phyloP scores from a whole-genome alignment of 805 yeast species.

The Kazachstania kunashirensis region DNA sequence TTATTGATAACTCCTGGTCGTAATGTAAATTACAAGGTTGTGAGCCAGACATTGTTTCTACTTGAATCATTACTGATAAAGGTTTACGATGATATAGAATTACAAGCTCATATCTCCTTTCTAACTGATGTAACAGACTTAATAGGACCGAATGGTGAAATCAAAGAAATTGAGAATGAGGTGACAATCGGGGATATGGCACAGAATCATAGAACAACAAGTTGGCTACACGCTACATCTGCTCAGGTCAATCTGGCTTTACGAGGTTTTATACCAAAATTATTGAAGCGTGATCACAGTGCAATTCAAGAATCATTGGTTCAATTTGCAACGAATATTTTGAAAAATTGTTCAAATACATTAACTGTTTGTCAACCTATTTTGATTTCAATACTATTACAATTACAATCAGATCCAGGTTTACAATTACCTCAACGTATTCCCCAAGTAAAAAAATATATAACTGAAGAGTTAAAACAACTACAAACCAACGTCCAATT shows the following conservation, averaged over 20 bases:
- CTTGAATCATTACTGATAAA: constrained; percentile 25
- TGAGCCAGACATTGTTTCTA: constrained; percentile 25
- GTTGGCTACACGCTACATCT: constrained; percentile 49
- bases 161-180: neutral
- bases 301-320: constrained; percentile 12
- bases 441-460: constrained; percentile 3
- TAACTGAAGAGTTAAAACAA: constrained; percentile 5
- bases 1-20: constrained; percentile 27
- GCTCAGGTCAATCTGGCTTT: constrained; percentile 42
- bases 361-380: constrained; percentile 14
- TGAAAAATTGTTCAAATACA: constrained; percentile 12
- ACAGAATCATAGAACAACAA: constrained; percentile 33
- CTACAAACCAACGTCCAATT: constrained; percentile 8
- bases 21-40: constrained; percentile 32
- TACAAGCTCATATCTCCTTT: constrained; percentile 16
- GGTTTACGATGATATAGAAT: constrained; percentile 36
- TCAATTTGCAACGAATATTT: constrained; percentile 9
- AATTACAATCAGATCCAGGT: constrained; percentile 8
- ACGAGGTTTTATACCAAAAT: constrained; percentile 24
- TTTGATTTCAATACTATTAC: constrained; percentile 11
- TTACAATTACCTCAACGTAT: constrained; percentile 6
- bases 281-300: constrained; percentile 19
- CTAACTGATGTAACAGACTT: neutral
- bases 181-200: neutral
- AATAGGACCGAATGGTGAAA: neutral